Evolutionary conservation across 495 filamentous ascomycete genomes (phyloP).

Genomic region (Lasiosphaeriaceae sp.): DNA sequence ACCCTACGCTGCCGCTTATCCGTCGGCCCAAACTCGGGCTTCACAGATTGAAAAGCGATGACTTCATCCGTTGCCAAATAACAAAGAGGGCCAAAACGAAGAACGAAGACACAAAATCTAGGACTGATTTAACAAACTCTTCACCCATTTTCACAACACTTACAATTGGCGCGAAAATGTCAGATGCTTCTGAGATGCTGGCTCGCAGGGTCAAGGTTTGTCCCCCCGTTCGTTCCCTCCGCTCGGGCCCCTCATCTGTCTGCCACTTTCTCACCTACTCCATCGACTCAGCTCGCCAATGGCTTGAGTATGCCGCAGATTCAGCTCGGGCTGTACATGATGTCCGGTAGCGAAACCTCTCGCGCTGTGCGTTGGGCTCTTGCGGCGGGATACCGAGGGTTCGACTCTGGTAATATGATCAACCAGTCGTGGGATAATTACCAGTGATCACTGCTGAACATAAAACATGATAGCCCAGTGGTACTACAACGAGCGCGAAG

Average conservation of each 20-base stretch:
- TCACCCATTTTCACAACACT: too few species aligned
- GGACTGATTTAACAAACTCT: too few species aligned
- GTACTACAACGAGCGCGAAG: conserved; percentile 60
- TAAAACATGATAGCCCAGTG: too few species aligned
- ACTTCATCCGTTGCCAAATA: too few species aligned
- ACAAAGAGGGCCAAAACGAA: not conserved
- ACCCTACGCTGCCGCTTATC: too few species aligned
- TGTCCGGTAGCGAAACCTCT: conserved; percentile 46
- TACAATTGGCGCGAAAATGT: not conserved
- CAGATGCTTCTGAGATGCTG: not conserved
- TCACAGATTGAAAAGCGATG: too few species aligned
- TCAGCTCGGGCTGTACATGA: conserved; percentile 65
- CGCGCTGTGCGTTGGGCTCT: conserved; percentile 50
- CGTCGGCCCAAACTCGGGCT: too few species aligned
- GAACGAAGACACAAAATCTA: too few species aligned
- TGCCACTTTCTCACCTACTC: too few species aligned
- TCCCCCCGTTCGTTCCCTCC: not conserved
- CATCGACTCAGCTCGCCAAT: conserved; percentile 47
- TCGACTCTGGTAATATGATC: conserved; percentile 40
- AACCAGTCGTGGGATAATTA: too few species aligned
- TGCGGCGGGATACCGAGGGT: conserved; percentile 38
- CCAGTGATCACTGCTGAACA: too few species aligned
- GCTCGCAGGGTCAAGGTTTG: conserved; percentile 1
- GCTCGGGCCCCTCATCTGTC: too few species aligned
- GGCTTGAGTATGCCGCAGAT: conserved; percentile 58